Evolutionary conservation across 805 yeast genomes (phyloP).

Genomic region (Kuraishia molischiana): DNA sequence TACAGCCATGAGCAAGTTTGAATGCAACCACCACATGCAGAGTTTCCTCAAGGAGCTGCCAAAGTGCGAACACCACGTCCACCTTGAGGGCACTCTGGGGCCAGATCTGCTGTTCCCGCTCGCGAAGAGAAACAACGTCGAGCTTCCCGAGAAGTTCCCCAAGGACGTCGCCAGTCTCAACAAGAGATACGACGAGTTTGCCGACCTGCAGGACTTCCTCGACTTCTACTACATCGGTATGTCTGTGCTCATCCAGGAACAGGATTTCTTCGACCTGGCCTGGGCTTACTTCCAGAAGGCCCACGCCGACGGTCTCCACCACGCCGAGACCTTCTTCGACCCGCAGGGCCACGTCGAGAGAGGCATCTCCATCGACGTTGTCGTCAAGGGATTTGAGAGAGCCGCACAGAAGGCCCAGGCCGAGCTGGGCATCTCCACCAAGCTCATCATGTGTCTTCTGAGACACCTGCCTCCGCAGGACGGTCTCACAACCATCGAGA

Average conservation of each 20-base stretch:
- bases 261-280: conserved; percentile 74
- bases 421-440: conserved; percentile 55
- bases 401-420: conserved; percentile 56
- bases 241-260: conserved; percentile 57
- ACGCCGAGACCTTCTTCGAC: conserved; percentile 74
- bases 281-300: conserved; percentile 61
- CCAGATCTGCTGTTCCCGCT: conserved; percentile 65
- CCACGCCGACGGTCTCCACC: conserved; percentile 46
- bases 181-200: conserved; percentile 49
- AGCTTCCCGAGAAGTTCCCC: conserved; percentile 57
- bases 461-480: conserved; percentile 61
- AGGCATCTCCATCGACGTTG: conserved; percentile 47
- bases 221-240: conserved; percentile 76
- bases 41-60: conserved; percentile 61
- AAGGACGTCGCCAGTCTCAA: conserved; percentile 44
- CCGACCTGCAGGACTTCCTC: conserved; percentile 68
- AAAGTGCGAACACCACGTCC: conserved; percentile 83
- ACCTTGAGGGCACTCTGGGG: conserved; percentile 73
- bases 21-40: conserved; percentile 27
- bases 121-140: conserved; percentile 54
- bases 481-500: conserved; percentile 47
- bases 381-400: conserved; percentile 54
- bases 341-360: conserved; percentile 79
- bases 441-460: conserved; percentile 72
- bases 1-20: conserved; percentile 8